Percentiles rank a stretch among this genome's conserved stretches.
Evolutionary conservation across 306 rosid genomes (phyloP).

Genomic region (Crataegus laevigata): DNA sequence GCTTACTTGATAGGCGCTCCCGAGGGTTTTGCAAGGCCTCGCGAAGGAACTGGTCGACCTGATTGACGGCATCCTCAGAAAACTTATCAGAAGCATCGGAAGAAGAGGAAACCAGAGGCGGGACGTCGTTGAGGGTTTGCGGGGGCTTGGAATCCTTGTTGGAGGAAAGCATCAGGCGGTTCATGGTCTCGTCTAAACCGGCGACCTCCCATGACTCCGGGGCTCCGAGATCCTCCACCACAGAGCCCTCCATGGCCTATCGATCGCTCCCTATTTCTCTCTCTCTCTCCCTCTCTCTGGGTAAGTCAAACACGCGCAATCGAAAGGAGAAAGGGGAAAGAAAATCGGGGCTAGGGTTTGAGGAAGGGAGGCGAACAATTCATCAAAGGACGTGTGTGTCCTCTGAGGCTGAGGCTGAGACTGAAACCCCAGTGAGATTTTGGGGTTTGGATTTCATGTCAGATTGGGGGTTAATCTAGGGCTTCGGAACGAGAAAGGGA

Average conservation of each 20-base stretch:
- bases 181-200: slow-evolving; percentile 77
- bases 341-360: slow-evolving; percentile 24
- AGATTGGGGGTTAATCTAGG: slow-evolving; percentile 21
- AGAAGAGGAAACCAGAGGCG: slow-evolving; percentile 9
- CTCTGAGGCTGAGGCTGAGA: slow-evolving; percentile 3
- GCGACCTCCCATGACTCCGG: slow-evolving; percentile 97
- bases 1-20: slow-evolving; percentile 81
- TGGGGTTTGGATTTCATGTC: slow-evolving; percentile 39
- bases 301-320: background rate
- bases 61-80: slow-evolving; percentile 51
- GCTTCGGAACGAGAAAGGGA: slow-evolving; percentile 7
- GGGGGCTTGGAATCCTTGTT: slow-evolving; percentile 33
- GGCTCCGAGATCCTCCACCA: slow-evolving; percentile 80
- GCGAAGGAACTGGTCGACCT: slow-evolving; percentile 86
- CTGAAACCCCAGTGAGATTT: slow-evolving; percentile 10
- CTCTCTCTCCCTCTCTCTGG: background rate
- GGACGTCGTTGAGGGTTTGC: slow-evolving; percentile 4
- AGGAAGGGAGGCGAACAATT: slow-evolving; percentile 5
- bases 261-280: background rate
- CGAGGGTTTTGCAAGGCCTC: slow-evolving; percentile 97
- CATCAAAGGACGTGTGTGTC: slow-evolving; percentile 17
- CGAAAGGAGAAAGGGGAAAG: background rate
- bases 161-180: slow-evolving; percentile 56
- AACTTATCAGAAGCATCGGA: slow-evolving; percentile 19
- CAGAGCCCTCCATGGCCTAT: slow-evolving; percentile 81